These are phyloP conservation scores for Ophiostoma sp. DNA, from an alignment of 2,329 filamentous ascomycete genomes.

Conservation along the genomic window DNA sequence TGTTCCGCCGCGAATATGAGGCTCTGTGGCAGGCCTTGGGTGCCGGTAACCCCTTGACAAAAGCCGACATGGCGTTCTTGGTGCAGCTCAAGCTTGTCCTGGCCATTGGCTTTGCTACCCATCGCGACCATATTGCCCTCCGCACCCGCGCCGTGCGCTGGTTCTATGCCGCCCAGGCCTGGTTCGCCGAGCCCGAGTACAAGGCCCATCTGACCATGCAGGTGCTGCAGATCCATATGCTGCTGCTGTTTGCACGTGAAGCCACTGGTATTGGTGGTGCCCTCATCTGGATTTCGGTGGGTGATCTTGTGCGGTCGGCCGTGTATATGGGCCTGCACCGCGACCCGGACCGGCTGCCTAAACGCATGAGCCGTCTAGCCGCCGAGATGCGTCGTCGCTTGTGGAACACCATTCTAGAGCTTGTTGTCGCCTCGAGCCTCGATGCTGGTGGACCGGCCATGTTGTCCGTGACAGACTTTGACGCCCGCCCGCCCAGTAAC, in stretches of 20 bases:
- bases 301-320: conserved; percentile 46
- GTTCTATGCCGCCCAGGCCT: conserved; percentile 55
- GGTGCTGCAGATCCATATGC: conserved; percentile 53
- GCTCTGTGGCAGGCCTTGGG: conserved; percentile 45
- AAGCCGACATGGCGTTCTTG: conserved; percentile 44
- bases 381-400: conserved; percentile 52
- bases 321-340: conserved; percentile 53
- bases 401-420: conserved; percentile 55
- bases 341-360: conserved; percentile 45
- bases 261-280: conserved; percentile 45
- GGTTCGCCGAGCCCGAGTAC: conserved; percentile 46
- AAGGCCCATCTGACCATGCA: conserved; percentile 52
- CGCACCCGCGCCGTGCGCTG: conserved; percentile 48
- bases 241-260: conserved; percentile 52
- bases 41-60: not conserved
- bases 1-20: conserved; percentile 56
- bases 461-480: conserved; percentile 47
- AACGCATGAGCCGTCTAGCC: conserved; percentile 35
- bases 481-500: conserved; percentile 50
- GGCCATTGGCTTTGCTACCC: conserved; percentile 50
- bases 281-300: conserved; percentile 48
- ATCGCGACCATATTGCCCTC: conserved; percentile 47
- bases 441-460: conserved; percentile 48
- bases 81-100: conserved; percentile 55
- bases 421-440: conserved; percentile 47